Evolutionary conservation across 352 stramenopile genomes (phyloP), one percentile per base, ranked within the genome.

Genomic region (Globisporangium takayamanum): DNA sequence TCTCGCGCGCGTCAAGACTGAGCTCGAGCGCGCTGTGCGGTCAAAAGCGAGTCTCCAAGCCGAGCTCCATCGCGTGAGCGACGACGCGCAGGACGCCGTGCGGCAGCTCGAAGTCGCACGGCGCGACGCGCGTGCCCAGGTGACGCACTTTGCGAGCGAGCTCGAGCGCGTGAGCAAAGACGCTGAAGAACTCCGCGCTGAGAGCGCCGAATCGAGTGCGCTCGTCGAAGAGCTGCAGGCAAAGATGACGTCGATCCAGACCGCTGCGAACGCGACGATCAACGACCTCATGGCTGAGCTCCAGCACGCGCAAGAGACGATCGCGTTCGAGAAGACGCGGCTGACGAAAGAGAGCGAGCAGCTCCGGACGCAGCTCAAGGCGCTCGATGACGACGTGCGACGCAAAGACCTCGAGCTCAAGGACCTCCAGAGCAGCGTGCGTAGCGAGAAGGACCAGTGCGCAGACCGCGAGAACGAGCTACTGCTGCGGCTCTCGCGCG

Each of bases 181-280:
- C 18, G 63, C 80, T 0, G 78, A 92, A 28, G 72, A 78, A 20
- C 12, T 69, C 14, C 64, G 69, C 1, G 30, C 60, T 0, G 81
- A 92, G 53, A 57, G 41, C 11, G 70, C 60, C 25, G 81, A 92
- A 22, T 65, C 57, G 1, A 60, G 46, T 16, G 67, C 70, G 0
- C 56, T 81, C 8, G 62, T 72, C 0, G 81, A 89, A 44, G 77
- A 89, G 55, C 49, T 91, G 33, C 81, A 91, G 45, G 62, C 52
- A 14, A 88, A 91, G 56, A 75, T 91, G 54, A 75, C 71, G 16
- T 84, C 81, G 0, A 79, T 91, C 26, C 81, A 91, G 59, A 86
- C 54, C 58, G 81, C 81, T 5, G 81, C 81, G 15, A 91, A 91
- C 63, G 81, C 81, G 0, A 91, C 81, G 8, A 89, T 91, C 50